These are phyloP conservation scores for Colletotrichum trifolii DNA, from an alignment of 2,329 filamentous ascomycete genomes.

Conservation along the genomic window DNA sequence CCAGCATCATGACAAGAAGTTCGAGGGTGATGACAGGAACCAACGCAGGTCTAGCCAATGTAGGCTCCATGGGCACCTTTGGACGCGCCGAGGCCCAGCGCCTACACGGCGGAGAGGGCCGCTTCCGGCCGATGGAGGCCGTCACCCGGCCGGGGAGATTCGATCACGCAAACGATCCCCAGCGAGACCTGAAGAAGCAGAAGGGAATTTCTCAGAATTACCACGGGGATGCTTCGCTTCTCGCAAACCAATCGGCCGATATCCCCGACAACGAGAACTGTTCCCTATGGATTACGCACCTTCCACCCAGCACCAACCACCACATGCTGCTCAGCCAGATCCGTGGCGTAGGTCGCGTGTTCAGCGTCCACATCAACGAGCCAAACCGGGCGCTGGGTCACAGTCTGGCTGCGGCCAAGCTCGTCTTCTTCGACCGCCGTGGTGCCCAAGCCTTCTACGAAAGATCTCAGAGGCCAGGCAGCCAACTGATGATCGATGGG, in stretches of 20 bases:
- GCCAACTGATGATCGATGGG: conserved; percentile 48
- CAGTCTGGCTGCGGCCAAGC: conserved; percentile 56
- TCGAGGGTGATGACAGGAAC: too few relatives aligned
- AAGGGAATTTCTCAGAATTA: conserved; percentile 49
- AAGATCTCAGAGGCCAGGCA: conserved; percentile 35
- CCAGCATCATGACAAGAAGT: too few relatives aligned
- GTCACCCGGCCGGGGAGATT: neutral
- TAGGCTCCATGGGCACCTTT: neutral
- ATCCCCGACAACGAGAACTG: conserved; percentile 58
- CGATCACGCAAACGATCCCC: conserved; percentile 8
- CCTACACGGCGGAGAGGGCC: too few relatives aligned
- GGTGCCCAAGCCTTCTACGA: conserved; percentile 50
- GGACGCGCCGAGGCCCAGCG: neutral
- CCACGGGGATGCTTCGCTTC: conserved; percentile 49
- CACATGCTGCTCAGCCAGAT: conserved; percentile 57
- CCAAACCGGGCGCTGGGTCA: conserved; percentile 51
- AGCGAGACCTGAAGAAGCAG: conserved; percentile 14
- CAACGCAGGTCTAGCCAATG: neutral
- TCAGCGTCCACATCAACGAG: conserved; percentile 62
- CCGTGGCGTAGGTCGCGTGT: conserved; percentile 61
- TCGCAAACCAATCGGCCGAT: conserved; percentile 52
- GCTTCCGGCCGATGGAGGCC: conserved; percentile 25
- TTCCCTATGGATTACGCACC: conserved; percentile 63
- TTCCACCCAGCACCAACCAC: conserved; percentile 56
- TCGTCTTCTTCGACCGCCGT: conserved; percentile 59